phyloP scores from a whole-genome alignment of 1,284 basidiomycete genomes.

The Cryptococcus sp. region DNA sequence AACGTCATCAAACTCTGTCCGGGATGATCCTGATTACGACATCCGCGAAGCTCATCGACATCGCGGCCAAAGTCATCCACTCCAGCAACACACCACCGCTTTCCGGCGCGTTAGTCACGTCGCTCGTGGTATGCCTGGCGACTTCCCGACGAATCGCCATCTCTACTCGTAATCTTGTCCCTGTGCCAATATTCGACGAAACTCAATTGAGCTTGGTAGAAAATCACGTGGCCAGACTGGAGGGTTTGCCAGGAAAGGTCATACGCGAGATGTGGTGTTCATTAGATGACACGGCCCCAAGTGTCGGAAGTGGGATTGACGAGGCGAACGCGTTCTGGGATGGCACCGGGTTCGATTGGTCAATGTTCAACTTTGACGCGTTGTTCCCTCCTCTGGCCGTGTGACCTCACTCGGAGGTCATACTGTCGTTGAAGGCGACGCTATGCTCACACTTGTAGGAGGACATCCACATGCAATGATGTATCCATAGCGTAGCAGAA shows the following conservation, averaged over 20 bases:
- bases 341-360: too few species aligned
- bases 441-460: too few species aligned
- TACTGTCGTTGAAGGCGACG: too few species aligned
- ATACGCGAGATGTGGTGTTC: constrained; percentile 6
- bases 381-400: too few species aligned
- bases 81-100: neutral
- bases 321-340: too few species aligned
- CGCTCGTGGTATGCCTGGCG: neutral
- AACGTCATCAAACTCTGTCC: neutral
- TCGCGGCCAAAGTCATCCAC: neutral
- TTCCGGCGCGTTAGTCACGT: neutral
- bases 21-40: neutral
- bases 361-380: too few species aligned
- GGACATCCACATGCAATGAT: too few species aligned
- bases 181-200: constrained; percentile 4
- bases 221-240: constrained; percentile 1
- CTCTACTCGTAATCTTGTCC: neutral
- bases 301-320: too few species aligned
- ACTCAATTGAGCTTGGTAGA: neutral
- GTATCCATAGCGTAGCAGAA: too few species aligned
- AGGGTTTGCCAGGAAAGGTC: constrained; percentile 1
- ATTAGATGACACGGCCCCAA: neutral
- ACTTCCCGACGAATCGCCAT: neutral
- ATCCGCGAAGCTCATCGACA: neutral
- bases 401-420: too few species aligned